Evolutionary conservation across 495 filamentous ascomycete genomes (phyloP).

Genomic region (Penicillium canescens): DNA sequence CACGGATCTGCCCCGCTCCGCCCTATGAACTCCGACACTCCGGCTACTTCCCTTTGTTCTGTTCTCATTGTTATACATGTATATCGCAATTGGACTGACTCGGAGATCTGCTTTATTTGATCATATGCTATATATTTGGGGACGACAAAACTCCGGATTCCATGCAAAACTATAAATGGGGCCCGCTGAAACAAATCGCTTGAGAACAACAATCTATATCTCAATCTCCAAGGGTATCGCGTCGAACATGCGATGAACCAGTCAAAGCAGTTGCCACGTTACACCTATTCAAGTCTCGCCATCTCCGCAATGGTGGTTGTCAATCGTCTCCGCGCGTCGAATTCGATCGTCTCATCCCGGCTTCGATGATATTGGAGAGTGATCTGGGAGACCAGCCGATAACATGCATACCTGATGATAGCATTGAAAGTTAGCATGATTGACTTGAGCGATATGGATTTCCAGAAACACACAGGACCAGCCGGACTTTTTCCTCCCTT

Average conservation of each 20-base stretch:
- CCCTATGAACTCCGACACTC: slow-evolving; percentile 8
- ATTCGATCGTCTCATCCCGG: slow-evolving; percentile 36
- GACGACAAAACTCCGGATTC: slow-evolving; percentile 8
- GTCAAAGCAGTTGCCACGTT: neutral
- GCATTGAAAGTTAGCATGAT: slow-evolving; percentile 2
- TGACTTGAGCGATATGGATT: neutral
- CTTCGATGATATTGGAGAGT: slow-evolving; percentile 45
- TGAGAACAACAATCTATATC: slow-evolving; percentile 4
- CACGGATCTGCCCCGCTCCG: slow-evolving; percentile 30
- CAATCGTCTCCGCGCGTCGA: slow-evolving; percentile 39
- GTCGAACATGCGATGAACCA: slow-evolving; percentile 1
- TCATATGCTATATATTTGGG: neutral
- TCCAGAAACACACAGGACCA: slow-evolving; percentile 35
- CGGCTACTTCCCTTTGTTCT: neutral
- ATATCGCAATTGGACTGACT: too few species aligned
- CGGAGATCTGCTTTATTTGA: neutral
- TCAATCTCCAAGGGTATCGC: slow-evolving; percentile 8
- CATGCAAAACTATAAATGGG: slow-evolving; percentile 15
- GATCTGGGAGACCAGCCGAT: slow-evolving; percentile 38
- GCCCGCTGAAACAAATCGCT: slow-evolving; percentile 1
- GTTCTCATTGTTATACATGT: neutral
- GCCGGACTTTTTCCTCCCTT: slow-evolving; percentile 26
- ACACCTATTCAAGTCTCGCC: slow-evolving; percentile 11
- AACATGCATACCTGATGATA: slow-evolving; percentile 40
- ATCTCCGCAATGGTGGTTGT: slow-evolving; percentile 30